Conservation (phyloP, 2,329 filamentous ascomycete genomes). For the Cadophora sp. region DNA sequence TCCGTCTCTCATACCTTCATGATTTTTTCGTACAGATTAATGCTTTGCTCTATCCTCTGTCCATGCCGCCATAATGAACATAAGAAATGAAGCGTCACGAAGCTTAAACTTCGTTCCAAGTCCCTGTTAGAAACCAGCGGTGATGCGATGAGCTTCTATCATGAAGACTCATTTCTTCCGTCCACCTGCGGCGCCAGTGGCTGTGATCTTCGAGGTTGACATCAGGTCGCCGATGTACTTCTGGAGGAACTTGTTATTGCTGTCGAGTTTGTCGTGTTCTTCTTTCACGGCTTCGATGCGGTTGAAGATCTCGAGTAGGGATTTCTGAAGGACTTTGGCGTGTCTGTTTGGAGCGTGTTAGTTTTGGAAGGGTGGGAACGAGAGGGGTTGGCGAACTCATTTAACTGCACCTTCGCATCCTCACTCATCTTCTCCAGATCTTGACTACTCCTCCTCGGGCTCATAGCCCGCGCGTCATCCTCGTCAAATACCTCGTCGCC, state of each 20-base stretch:
- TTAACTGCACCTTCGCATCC: slow-evolving; percentile 73
- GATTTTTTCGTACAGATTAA: slow-evolving; percentile 19
- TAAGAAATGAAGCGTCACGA: no score
- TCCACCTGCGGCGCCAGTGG: slow-evolving; percentile 45
- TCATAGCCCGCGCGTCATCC: slow-evolving; percentile 93
- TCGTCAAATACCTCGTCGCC: slow-evolving; percentile 73
- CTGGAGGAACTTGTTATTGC: slow-evolving; percentile 95
- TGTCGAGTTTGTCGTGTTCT: slow-evolving; percentile 96
- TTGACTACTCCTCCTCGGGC: slow-evolving; percentile 86
- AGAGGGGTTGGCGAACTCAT: slow-evolving; percentile 52
- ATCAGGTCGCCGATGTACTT: slow-evolving; percentile 98
- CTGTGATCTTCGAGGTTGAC: slow-evolving; percentile 79
- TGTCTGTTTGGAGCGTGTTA: slow-evolving; percentile 62
- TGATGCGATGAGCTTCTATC: not conserved
- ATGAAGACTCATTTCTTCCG: slow-evolving; percentile 35
- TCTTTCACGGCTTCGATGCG: slow-evolving; percentile 93
- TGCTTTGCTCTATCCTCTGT: not conserved
- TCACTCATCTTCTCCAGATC: slow-evolving; percentile 88
- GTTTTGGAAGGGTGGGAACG: not conserved
- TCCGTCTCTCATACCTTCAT: not conserved
- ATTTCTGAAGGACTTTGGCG: slow-evolving; percentile 87
- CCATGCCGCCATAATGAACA: not conserved
- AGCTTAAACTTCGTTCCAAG: not conserved
- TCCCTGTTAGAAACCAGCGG: not conserved
- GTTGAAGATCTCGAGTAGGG: slow-evolving; percentile 86